Base-by-base conservation (phyloP, 2,329 filamentous ascomycete genomes). In the Aspergillus chevalieri region DNA sequence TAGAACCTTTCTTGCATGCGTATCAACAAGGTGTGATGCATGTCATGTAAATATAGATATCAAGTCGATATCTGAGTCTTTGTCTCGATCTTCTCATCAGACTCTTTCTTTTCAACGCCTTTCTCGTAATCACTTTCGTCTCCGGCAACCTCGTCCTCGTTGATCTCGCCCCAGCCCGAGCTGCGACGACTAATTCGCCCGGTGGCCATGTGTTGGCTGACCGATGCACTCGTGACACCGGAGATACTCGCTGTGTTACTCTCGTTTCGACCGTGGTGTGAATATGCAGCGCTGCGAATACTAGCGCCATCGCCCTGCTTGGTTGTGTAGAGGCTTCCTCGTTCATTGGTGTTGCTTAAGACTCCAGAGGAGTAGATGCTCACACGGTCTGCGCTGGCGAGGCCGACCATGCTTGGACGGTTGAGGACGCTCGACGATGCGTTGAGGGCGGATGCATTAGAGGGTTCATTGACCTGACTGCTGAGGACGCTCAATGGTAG, bases 311-410 rank as follows among this genome's bases (percentile, higher is more conserved):
- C 89, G 43, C 47, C 56, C 46, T 76, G 75, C 60, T 75, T 81
- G 51, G 82, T 82, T 24, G 86, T 82, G 62, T 95, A 92, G 54
- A 86, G 81, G 68, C 88, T 94, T 65, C 86, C 92, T 44, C 91
- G 79, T 62, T 95, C 91, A 50, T 85, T 86, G 6, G 80, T 75
- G 6, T 88, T 79, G 43, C 50, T 51, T 10, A 66, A 44, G 6
- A 82, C 76, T 12, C 86, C 87, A 0, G 85, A 84, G 0, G 87
- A 90, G 71, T 95, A 95, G 47, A 96, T 70, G 57, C 80, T 84
- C 9, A 79, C 78, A 5, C 82, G 76, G 62, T 85, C 82, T 14
- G 78, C 73, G 49, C 76, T 80, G 5, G 78, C 76, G 30, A 80
- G 72, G 1, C 76, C 80, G 22, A 75, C 73, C 6, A 81, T 71